Base-by-base conservation (phyloP, 2,329 filamentous ascomycete genomes). In the Sporothrix euskadiensis region DNA sequence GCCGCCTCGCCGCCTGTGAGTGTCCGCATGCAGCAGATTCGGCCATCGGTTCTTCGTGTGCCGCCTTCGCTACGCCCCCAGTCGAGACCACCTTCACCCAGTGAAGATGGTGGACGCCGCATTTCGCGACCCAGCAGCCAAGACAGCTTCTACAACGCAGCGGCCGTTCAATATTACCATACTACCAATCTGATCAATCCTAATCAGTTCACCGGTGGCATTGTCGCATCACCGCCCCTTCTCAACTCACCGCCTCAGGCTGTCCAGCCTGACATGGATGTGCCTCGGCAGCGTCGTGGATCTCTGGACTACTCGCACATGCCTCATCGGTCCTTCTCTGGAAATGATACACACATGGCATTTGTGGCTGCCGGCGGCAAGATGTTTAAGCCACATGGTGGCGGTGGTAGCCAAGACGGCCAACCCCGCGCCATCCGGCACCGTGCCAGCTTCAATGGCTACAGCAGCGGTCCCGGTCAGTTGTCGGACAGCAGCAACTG, bases 1-100 rank as follows among this genome's bases (percentile, higher is more conserved):
- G 82, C 77, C 71, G 81, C 81, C 0, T 80, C 82, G 3, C 82
- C 83, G 0, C 83, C 84, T 0, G 80, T 85, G 39, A 85, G 82
- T 76, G 82, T 85, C 79, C 80, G 80, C n/a, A 84, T 69, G 71
- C 74, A 82, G 7, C 75, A 75, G 4, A 81, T 83, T 35, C 83
- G 81, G 41, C 79, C 80, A 7, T 76, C 79, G 9, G 77, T 79
- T 16, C 77, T 81, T 14, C 78, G 79, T 65, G 83, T 80, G 3
- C 80, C 80, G 14, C 79, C 79, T 16, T 80, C 81, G 14, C 76
- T 81, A 12, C 81, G 83, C 35, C 77, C 83, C 5, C 80, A 80
- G 52, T 81, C 81, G 14, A 82, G 80, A 2, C 80, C 81, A 2
- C 78, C 81, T 1, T 80, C 81, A 2, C 78, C 81, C 1, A 56